Evolutionary conservation across 108 stramenopile species (phyloP).

Genomic region (Skeletonema menzelii): DNA sequence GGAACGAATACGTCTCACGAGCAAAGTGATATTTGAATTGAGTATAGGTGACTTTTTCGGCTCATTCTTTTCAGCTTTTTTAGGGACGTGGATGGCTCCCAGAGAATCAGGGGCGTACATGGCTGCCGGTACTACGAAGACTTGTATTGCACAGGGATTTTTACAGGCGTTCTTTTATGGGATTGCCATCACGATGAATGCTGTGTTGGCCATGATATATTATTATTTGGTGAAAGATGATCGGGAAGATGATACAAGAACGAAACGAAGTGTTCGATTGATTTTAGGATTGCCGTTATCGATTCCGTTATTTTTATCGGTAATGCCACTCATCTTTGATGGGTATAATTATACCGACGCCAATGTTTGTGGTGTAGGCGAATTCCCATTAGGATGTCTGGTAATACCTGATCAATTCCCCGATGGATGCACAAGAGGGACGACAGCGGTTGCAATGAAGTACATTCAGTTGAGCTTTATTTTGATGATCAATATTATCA

Average conservation of each 20-base stretch:
- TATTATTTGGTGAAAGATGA: constrained; percentile 18
- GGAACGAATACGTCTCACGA: constrained; percentile 21
- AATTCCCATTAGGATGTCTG: constrained; percentile 33
- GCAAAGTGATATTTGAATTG: constrained; percentile 26
- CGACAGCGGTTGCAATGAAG: constrained; percentile 16
- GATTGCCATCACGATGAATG: constrained; percentile 13
- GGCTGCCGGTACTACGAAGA: constrained; percentile 19
- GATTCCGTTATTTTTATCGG: constrained; percentile 12
- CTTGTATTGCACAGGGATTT: constrained; percentile 38
- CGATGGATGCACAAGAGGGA: constrained; percentile 16
- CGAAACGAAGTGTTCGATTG: not conserved
- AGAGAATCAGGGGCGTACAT: constrained; percentile 19
- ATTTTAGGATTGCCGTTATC: constrained; percentile 12
- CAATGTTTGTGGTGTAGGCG: constrained; percentile 21
- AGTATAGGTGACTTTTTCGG: constrained; percentile 10
- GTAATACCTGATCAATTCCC: not conserved
- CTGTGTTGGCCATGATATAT: constrained; percentile 22
- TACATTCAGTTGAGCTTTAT: constrained; percentile 12
- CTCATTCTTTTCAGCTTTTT: constrained; percentile 21
- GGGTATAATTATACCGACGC: constrained; percentile 29
- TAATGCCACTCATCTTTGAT: not conserved
- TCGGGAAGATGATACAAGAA: constrained; percentile 17
- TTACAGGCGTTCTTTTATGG: constrained; percentile 27
- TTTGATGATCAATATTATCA: constrained; percentile 19
- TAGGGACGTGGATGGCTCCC: constrained; percentile 44